Evolutionary conservation across 1,139 yeast species (phyloP).

Genomic region (Nematodospora anomalae): DNA sequence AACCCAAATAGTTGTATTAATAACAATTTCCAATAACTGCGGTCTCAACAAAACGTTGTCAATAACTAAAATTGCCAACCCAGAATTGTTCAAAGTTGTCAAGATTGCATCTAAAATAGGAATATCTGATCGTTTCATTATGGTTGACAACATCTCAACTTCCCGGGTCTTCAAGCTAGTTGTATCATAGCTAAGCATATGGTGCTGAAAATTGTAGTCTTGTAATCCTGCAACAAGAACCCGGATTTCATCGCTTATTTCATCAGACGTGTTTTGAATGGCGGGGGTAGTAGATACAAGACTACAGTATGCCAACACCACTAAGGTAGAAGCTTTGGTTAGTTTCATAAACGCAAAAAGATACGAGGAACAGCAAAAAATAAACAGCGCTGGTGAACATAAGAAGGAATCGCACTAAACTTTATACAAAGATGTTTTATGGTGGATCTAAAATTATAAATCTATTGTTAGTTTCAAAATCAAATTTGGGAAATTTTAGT

Average conservation of each 20-base stretch:
- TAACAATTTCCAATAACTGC: constrained; percentile 23
- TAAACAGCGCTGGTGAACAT: too few relatives aligned
- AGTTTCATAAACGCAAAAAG: too few relatives aligned
- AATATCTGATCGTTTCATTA: constrained; percentile 14
- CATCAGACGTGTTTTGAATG: constrained; percentile 8
- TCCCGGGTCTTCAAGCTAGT: background rate
- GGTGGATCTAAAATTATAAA: too few relatives aligned
- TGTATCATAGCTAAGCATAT: constrained; percentile 1
- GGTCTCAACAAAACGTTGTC: constrained; percentile 29
- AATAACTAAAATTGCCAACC: constrained; percentile 25
- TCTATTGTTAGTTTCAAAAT: too few relatives aligned
- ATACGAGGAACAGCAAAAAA: too few relatives aligned
- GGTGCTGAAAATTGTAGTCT: constrained; percentile 9
- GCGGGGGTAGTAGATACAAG: constrained; percentile 13
- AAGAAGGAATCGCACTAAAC: too few relatives aligned
- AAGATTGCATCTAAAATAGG: constrained; percentile 28
- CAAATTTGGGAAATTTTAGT: too few relatives aligned
- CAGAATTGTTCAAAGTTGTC: constrained; percentile 22
- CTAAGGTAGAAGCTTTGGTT: constrained; percentile 12
- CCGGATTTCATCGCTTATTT: constrained; percentile 6
- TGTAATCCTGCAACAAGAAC: constrained; percentile 13
- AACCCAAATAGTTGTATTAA: constrained; percentile 25
- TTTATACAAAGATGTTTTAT: too few relatives aligned
- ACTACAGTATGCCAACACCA: constrained; percentile 9
- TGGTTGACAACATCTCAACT: background rate